Percentiles rank a stretch among this genome's conserved stretches.
Evolutionary conservation across 176 grass and related monocot species (phyloP).

Genomic region (Carex parvula): DNA sequence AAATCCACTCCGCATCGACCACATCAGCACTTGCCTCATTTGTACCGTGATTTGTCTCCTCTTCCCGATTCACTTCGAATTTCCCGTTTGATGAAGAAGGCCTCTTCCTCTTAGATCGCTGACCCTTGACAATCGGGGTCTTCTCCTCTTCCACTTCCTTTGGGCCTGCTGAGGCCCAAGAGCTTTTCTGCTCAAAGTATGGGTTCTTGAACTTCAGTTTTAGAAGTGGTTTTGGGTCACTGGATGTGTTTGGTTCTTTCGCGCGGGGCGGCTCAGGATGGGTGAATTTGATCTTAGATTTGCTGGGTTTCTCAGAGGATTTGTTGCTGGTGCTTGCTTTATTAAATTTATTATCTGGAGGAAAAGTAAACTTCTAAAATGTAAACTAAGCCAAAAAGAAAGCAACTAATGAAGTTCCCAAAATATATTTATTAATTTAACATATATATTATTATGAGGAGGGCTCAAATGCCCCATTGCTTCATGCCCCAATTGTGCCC

Average conservation of each 20-base stretch:
- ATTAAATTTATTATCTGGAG: slow-evolving; percentile 42
- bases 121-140: slow-evolving; percentile 76
- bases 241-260: slow-evolving; percentile 47
- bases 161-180: slow-evolving; percentile 42
- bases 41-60: slow-evolving; percentile 35
- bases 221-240: slow-evolving; percentile 64
- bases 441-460: no score
- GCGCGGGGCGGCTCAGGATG: slow-evolving; percentile 26
- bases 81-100: slow-evolving; percentile 33
- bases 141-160: slow-evolving; percentile 64
- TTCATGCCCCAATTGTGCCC: no score
- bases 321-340: slow-evolving; percentile 49
- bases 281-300: slow-evolving; percentile 48
- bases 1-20: slow-evolving; percentile 86
- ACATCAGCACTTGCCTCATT: slow-evolving; percentile 42
- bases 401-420: not conserved
- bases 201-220: slow-evolving; percentile 98
- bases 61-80: slow-evolving; percentile 50
- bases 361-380: not conserved
- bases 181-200: slow-evolving; percentile 71
- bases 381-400: not conserved
- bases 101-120: slow-evolving; percentile 96
- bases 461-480: no score
- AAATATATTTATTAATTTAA: no score
- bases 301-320: slow-evolving; percentile 36